Conservation (phyloP, 768 basidiomycete genomes). For the Dioszegia crocea region DNA sequence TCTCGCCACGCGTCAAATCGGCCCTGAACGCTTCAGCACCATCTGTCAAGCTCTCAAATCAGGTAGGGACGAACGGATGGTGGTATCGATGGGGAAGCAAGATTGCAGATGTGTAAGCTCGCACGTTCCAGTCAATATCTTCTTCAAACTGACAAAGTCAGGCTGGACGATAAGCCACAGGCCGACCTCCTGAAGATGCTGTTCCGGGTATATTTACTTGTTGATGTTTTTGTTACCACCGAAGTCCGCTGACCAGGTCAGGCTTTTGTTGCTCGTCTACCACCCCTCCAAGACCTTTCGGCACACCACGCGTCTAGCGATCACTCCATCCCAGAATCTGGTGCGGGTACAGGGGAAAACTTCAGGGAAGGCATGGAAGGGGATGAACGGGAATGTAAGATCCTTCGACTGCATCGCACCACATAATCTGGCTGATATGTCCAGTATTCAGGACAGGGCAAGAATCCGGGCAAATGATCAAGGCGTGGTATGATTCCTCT, state of each 20-base stretch:
- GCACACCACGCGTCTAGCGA: slow-evolving; percentile 51
- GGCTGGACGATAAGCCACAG: slow-evolving; percentile 71
- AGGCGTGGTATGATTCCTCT: slow-evolving; percentile 69
- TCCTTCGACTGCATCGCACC: not conserved
- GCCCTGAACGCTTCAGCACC: slow-evolving; percentile 84
- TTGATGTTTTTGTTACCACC: too few relatives aligned
- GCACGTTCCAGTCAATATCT: not conserved
- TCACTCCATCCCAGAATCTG: slow-evolving; percentile 69
- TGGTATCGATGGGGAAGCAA: slow-evolving; percentile 92
- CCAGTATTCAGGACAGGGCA: slow-evolving; percentile 82
- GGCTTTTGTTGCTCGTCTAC: slow-evolving; percentile 45
- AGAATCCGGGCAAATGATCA: slow-evolving; percentile 70
- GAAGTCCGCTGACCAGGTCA: too few relatives aligned
- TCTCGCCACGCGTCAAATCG: slow-evolving; percentile 70
- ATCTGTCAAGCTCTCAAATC: slow-evolving; percentile 72
- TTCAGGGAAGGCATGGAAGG: slow-evolving; percentile 89
- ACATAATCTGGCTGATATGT: not conserved
- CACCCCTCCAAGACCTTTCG: slow-evolving; percentile 44
- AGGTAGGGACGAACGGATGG: slow-evolving; percentile 79
- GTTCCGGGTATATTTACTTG: slow-evolving; percentile 56
- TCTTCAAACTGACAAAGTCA: slow-evolving; percentile 42
- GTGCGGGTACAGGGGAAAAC: slow-evolving; percentile 68
- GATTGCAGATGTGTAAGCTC: slow-evolving; percentile 71
- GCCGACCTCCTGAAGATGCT: slow-evolving; percentile 68
- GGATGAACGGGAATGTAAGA: slow-evolving; percentile 85